These are phyloP conservation scores for Kurtzmaniella quercitrusa DNA, from an alignment of 1,139 yeast genomes.

Conservation along the genomic window DNA sequence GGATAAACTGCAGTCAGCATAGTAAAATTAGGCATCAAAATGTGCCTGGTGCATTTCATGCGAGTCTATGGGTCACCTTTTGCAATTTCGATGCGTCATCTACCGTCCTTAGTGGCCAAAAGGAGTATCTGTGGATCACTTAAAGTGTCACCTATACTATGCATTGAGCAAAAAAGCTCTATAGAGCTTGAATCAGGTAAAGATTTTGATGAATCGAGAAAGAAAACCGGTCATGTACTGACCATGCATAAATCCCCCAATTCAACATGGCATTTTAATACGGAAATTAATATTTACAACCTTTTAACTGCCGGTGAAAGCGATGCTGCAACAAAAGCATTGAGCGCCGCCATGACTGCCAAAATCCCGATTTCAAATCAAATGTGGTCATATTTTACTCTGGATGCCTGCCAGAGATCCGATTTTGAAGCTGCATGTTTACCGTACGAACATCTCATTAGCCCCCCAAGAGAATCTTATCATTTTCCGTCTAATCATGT, in stretches of 20 bases:
- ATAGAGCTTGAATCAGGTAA: too few species aligned
- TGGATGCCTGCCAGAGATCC: slow-evolving; percentile 21
- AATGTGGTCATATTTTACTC: slow-evolving; percentile 29
- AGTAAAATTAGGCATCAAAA: background rate
- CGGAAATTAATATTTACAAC: slow-evolving; percentile 19
- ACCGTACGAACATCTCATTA: slow-evolving; percentile 35
- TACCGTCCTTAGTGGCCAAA: background rate
- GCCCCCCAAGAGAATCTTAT: slow-evolving; percentile 10
- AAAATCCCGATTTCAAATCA: slow-evolving; percentile 28
- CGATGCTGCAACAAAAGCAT: slow-evolving; percentile 19
- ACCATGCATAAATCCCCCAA: too few species aligned
- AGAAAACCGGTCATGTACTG: too few species aligned
- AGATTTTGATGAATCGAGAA: too few species aligned
- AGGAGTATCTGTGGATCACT: background rate
- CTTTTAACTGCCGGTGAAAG: slow-evolving; percentile 16
- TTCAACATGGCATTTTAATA: too few species aligned
- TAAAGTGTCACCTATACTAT: background rate
- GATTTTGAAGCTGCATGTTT: slow-evolving; percentile 32
- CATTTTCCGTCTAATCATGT: slow-evolving; percentile 11
- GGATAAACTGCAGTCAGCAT: background rate
- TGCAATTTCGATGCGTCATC: background rate
- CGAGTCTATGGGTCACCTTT: background rate
- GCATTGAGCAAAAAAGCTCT: too few species aligned
- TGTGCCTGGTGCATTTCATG: background rate
- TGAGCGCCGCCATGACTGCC: slow-evolving; percentile 19